A percentile compares a stretch with the other conserved stretches of the same genome.
Evolutionary conservation across 2,329 filamentous ascomycete genomes (phyloP).

Genomic region (Neoarthrinium moseri): DNA sequence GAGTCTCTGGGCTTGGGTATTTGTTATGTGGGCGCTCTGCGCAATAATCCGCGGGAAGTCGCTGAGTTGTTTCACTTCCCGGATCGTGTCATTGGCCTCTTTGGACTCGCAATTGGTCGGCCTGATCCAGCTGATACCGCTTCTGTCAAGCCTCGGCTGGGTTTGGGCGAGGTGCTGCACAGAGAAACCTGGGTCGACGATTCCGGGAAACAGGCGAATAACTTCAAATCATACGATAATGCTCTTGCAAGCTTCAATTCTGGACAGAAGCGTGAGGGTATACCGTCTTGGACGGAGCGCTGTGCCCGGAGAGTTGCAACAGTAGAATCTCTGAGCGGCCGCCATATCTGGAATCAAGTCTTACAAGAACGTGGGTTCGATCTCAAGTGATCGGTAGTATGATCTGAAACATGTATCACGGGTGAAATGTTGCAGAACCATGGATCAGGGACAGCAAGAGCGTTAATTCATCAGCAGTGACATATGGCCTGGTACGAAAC

Average conservation of each 20-base stretch:
- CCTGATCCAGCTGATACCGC: conserved; percentile 20
- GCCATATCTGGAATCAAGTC: conserved; percentile 22
- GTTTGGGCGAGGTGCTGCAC: conserved; percentile 24
- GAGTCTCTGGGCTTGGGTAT: conserved; percentile 29
- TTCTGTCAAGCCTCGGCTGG: conserved; percentile 26
- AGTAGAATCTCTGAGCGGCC: conserved; percentile 24
- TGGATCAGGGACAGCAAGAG: no score
- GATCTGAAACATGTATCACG: no score
- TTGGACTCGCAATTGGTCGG: conserved; percentile 26
- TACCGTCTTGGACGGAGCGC: conserved; percentile 25
- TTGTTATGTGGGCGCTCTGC: conserved; percentile 30
- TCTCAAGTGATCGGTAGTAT: conserved; percentile 14
- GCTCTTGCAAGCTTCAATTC: conserved; percentile 23
- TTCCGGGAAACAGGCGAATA: conserved; percentile 12
- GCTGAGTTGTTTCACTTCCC: conserved; percentile 25
- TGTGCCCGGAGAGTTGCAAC: conserved; percentile 25
- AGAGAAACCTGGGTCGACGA: conserved; percentile 23
- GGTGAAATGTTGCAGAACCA: no score
- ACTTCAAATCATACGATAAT: conserved; percentile 23
- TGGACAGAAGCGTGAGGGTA: conserved; percentile 18
- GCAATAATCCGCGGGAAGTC: conserved; percentile 26
- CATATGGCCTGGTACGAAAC: no score
- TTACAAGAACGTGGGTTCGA: conserved; percentile 23
- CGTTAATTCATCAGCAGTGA: no score
- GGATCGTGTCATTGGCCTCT: conserved; percentile 26